Base-by-base conservation (phyloP, 1,284 basidiomycete species). In the Blastosporella zonata region DNA sequence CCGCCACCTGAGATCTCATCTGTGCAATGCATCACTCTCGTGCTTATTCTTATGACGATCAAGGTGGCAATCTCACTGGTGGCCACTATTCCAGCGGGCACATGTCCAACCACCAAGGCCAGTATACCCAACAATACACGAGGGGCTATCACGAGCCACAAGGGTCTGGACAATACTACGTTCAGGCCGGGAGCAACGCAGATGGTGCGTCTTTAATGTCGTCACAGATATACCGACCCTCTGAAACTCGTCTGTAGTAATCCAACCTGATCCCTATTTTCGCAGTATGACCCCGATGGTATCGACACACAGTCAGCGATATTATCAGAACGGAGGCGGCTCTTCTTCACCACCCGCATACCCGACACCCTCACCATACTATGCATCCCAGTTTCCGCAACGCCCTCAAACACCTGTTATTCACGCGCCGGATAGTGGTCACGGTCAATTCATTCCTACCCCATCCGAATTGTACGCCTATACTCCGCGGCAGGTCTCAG, bases 381-480 rank as follows among this genome's bases (percentile, higher is more conserved):
- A 67, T 44, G 38, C 61, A 37, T 52, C 65, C 41, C 62, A 67
- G 55, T 61, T 58, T 55, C n/a, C n/a, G n/a, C 50, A 63, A 50
- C 59, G 63, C 27, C 49, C 58, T 33, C 60, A 59, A 34, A 56
- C 60, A 28, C 40, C 64, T 21, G 50, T 54, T 31, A 18, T 51
- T 9, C 53, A 50, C 31, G 33, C 47, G 41, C 53, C 57, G n/a
- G 54, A 64, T 34, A 29, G 29, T 8, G 21, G 44, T 28, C 69
- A 70, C 5, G 21, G 44, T 28, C 69, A 70, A 15, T 80, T 79
- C 55, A 76, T 79, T 36, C 75, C 78, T n/a, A 79, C 77, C 1
- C 78, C 77, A 6, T 76, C 75, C 4, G 73, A 80, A 46, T 62
- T 77, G 31, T 76, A 74, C 57, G 69, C 63, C 38, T 64, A 72